Evolutionary conservation across 202 grass and related monocot genomes (phyloP), one percentile per base, ranked within the genome.

Genomic region (Setaria viridis): DNA sequence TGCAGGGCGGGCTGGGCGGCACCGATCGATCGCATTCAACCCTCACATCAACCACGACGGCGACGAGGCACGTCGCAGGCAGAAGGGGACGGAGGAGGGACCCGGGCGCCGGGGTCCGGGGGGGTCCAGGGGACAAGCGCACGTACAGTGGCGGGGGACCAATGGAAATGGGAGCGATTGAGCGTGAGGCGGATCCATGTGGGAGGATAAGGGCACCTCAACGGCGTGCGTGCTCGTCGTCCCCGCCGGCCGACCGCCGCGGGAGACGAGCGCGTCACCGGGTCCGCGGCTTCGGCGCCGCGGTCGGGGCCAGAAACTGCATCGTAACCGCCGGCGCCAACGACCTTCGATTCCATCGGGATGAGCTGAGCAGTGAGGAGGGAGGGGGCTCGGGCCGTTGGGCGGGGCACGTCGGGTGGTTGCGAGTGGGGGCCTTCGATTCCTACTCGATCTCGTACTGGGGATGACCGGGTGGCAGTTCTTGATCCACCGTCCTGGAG

Each of bases 321-420:
- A 73, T 30, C 58, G 48, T 86, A 86, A 86, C 88, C 25, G 83
- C 79, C 72, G 45, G 62, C 56, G 73, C 74, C 80, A 48, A 81
- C 86, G 72, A 63, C 48, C 57, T 11, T 11, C 16, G 5, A 17
- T 56, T 11, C 14, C 12, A 19, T 55, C 51, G 51, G 51, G 19
- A 4, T 34, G 5, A 41, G 39, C 39, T 41, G 8, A 19, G 32
- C 17, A 60, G 55, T 6, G 45, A 29, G 2, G 15, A 16, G n/a
- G 21, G n/a, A 29, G 50, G 50, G 8, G 20, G 57, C 2, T 60
- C 7, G n/a, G 2, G 49, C 62, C 60, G 72, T 76, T 69, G 82
- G 62, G 49, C 62, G 50, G 62, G 45, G 67, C 67, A 74, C 68
- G 70, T 68, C 70, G 7, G 39, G 62, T 50, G 2, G 78, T 69